Conservation (phyloP, 805 yeast species). For the Hanseniaspora mollemarum region DNA sequence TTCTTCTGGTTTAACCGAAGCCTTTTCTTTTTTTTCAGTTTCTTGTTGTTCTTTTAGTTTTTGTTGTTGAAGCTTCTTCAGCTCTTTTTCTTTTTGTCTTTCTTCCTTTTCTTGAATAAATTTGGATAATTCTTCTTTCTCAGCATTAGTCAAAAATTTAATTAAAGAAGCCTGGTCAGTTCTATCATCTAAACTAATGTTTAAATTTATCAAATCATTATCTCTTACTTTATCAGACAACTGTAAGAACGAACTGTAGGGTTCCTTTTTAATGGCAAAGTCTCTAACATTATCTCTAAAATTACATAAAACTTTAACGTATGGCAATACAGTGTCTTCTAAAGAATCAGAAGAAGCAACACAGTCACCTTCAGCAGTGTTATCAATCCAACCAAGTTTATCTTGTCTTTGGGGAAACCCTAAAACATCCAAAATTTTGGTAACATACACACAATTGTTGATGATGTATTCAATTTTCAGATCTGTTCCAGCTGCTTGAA, state of each 20-base stretch:
- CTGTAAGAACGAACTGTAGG: constrained; percentile 43
- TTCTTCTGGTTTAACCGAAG: constrained; percentile 56
- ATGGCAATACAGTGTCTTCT: constrained; percentile 73
- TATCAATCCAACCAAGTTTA: constrained; percentile 68
- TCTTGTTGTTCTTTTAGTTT: constrained; percentile 52
- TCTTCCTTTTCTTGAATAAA: constrained; percentile 47
- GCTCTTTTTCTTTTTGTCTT: constrained; percentile 41
- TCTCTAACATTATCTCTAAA: constrained; percentile 76
- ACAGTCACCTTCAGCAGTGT: constrained; percentile 19
- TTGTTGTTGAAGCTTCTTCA: constrained; percentile 45
- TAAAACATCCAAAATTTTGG: constrained; percentile 54
- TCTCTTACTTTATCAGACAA: constrained; percentile 68
- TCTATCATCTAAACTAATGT: constrained; percentile 83
- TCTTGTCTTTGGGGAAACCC: constrained; percentile 69
- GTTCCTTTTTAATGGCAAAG: constrained; percentile 53
- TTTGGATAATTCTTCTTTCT: constrained; percentile 50
- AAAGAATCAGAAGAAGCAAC: constrained; percentile 21
- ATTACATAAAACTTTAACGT: constrained; percentile 58
- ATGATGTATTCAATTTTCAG: constrained; percentile 54
- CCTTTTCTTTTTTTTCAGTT: constrained; percentile 50
- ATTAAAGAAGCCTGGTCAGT: constrained; percentile 67
- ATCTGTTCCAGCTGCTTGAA: constrained; percentile 41
- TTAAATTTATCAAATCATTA: constrained; percentile 56
- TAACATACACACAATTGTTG: constrained; percentile 56
- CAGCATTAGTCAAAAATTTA: constrained; percentile 63